Evolutionary conservation across 345 rosid species (phyloP).

Genomic region (Sisymbrium altissimum): DNA sequence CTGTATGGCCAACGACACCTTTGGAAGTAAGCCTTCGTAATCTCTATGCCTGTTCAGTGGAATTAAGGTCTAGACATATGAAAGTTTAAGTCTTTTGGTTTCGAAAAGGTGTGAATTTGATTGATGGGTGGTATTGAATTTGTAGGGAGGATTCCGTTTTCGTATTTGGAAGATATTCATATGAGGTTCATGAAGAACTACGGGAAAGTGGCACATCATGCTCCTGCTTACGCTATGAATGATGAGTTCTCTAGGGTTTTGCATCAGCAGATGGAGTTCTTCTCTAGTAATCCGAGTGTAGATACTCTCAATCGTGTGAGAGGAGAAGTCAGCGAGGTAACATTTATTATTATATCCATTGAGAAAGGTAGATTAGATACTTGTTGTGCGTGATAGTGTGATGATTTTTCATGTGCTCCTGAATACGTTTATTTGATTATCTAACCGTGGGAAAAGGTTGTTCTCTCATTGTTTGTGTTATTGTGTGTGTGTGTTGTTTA

Average conservation of each 20-base stretch:
- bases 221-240: conserved; percentile 96
- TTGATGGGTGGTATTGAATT: neutral
- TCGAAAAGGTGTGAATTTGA: neutral
- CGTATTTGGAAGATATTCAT: conserved; percentile 92
- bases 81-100: neutral
- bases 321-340: conserved; percentile 96
- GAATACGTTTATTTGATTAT: neutral
- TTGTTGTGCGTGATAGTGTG: no score
- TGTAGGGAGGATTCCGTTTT: conserved; percentile 92
- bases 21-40: conserved; percentile 62
- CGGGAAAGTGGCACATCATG: conserved; percentile 70
- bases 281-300: conserved; percentile 85
- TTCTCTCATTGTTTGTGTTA: neutral
- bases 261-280: conserved; percentile 99
- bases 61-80: neutral
- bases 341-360: no score
- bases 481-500: neutral
- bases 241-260: conserved; percentile 98
- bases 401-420: neutral
- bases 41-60: neutral
- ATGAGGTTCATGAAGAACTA: conserved; percentile 99
- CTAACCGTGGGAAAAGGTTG: neutral
- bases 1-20: conserved; percentile 95
- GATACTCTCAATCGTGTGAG: conserved; percentile 89
- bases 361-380: neutral